Percentiles rank a stretch among this genome's conserved stretches.
phyloP scores from a whole-genome alignment of 805 yeast species.

The Nakazawaea anatomiae region DNA sequence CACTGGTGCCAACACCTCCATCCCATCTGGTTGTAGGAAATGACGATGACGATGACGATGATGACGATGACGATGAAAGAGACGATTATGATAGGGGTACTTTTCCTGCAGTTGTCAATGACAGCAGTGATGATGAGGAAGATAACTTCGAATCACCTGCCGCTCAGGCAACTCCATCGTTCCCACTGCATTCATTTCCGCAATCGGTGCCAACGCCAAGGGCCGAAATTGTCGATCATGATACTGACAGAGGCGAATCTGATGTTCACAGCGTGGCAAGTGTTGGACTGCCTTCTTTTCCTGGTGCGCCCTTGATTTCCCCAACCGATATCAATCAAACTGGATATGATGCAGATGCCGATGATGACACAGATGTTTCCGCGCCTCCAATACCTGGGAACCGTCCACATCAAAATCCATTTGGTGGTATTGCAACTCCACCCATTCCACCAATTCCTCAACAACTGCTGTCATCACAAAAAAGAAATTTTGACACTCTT shows the following conservation, averaged over 20 bases:
- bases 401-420: slow-evolving; percentile 9
- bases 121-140: slow-evolving; percentile 10
- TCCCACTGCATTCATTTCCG: slow-evolving; percentile 12
- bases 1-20: slow-evolving; percentile 5
- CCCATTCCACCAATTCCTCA: neutral
- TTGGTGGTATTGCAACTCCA: slow-evolving; percentile 4
- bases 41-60: slow-evolving; percentile 1
- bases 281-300: neutral
- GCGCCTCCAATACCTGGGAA: slow-evolving; percentile 6
- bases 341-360: slow-evolving; percentile 76
- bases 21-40: neutral
- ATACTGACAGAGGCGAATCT: neutral
- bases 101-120: neutral
- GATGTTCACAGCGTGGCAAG: neutral
- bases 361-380: slow-evolving; percentile 35
- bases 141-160: neutral
- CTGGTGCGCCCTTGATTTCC: neutral
- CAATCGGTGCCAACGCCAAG: neutral
- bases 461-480: too few species aligned
- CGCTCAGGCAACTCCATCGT: slow-evolving; percentile 1
- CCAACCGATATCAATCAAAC: slow-evolving; percentile 25
- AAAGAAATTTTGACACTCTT: too few species aligned
- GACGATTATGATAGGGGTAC: slow-evolving; percentile 20
- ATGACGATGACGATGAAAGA: slow-evolving; percentile 15
- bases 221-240: neutral